Evolutionary conservation across 1,284 basidiomycete species (phyloP), one percentile per base, ranked within the genome.

Genomic region (Tilletia caries): DNA sequence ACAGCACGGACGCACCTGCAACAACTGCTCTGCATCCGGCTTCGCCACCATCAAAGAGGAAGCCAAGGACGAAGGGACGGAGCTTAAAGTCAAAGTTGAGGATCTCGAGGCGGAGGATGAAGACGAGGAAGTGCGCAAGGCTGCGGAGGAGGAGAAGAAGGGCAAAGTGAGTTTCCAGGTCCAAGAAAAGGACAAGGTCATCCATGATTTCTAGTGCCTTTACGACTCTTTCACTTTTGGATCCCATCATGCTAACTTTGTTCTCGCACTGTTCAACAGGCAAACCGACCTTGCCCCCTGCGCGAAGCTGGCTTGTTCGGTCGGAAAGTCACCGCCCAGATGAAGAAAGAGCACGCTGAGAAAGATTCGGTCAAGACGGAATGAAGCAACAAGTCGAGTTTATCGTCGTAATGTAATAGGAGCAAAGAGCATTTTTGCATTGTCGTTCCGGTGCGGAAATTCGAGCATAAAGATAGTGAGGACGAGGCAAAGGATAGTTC

Each of bases 1-100:
- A 41, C 85, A 85, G 33, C 91, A 91, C 74, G 91, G 82, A 0
- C 76, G 82, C 65, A 74, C 73, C 20, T 84, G 83, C 73, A 68
- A 71, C 23, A 77, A 79, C 66, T 84, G 83, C 69, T 71, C 75
- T 15, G 83, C 83, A 1, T 80, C 74, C 34, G 79, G 80, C 44
- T 79, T 80, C 64, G 78, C 81, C 15, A 79, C 82, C 29, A 79
- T 80, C n/a, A 75, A 75, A 70, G 73, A 71, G 74, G 81, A 75
- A 23, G 29, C 58, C 58, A 62, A 62, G 58, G 33, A 62, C 58
- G 58, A 62, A 71, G 76, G 65, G 70, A 77, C 52, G 54, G 75
- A 62, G 65, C 64, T 54, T 20, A 25, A 62, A 34, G 58, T 62
- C 32, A 62, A 62, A 37, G 58, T 34, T 3, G 66, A 68, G 60